Conservation (phyloP, 257 asterid species). For the Ocimum tenuiflorum region DNA sequence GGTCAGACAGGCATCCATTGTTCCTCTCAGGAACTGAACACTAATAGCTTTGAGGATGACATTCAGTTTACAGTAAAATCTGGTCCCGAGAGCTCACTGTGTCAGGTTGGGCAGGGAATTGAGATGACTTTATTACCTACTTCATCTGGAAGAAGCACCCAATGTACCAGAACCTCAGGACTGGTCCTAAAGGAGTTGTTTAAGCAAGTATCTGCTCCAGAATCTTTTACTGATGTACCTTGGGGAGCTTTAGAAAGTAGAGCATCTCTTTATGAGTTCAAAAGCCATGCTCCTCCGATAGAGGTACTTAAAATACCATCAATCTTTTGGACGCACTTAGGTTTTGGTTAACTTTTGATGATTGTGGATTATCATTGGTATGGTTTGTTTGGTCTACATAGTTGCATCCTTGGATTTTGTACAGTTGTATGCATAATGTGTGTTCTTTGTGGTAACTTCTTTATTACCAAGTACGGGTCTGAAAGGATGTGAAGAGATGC, state of each 20-base stretch:
- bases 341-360: background rate
- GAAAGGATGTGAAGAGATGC: too few relatives aligned
- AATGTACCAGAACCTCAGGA: slow-evolving; percentile 39
- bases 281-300: slow-evolving; percentile 31
- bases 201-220: slow-evolving; percentile 44
- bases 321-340: background rate
- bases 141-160: slow-evolving; percentile 32
- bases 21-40: slow-evolving; percentile 26
- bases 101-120: slow-evolving; percentile 34
- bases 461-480: too few relatives aligned
- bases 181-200: slow-evolving; percentile 40
- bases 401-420: too few relatives aligned
- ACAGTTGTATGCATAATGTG: too few relatives aligned
- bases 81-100: slow-evolving; percentile 33
- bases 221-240: slow-evolving; percentile 30
- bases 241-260: slow-evolving; percentile 40
- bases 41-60: slow-evolving; percentile 32
- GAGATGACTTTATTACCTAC: slow-evolving; percentile 59
- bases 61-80: slow-evolving; percentile 23
- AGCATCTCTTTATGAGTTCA: slow-evolving; percentile 36
- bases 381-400: background rate
- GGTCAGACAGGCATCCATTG: slow-evolving; percentile 27
- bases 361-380: slow-evolving; percentile 5
- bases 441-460: too few relatives aligned
- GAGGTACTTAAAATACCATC: slow-evolving; percentile 41